Evolutionary conservation across 169 alveolate genomes (phyloP).

Genomic region (Besnoitia besnoiti): DNA sequence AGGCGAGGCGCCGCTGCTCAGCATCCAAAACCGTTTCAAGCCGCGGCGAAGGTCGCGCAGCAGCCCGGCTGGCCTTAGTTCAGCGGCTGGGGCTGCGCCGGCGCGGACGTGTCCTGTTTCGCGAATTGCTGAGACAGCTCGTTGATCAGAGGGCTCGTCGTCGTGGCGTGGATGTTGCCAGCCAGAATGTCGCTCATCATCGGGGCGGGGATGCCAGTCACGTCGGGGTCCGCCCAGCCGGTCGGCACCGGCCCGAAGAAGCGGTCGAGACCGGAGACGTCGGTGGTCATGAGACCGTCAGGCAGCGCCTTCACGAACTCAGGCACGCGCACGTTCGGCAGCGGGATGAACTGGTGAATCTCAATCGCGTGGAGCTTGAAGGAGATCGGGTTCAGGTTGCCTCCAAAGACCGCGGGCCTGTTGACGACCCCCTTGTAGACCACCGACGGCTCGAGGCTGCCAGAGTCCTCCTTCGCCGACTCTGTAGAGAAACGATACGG

Average conservation of each 20-base stretch:
- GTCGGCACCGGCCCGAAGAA: constrained; percentile 80
- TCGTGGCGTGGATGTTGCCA: constrained; percentile 76
- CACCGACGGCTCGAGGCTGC: constrained; percentile 74
- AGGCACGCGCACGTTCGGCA: constrained; percentile 81
- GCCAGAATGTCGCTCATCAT: constrained; percentile 84
- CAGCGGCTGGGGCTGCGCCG: too few species aligned
- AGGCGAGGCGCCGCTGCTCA: neutral
- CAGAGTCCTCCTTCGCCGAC: neutral
- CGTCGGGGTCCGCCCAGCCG: constrained; percentile 85
- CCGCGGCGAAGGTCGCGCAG: too few species aligned
- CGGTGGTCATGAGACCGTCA: constrained; percentile 69
- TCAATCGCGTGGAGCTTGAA: constrained; percentile 88
- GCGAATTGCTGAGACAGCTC: constrained; percentile 66
- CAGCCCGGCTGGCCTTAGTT: too few species aligned
- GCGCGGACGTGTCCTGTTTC: constrained; percentile 52
- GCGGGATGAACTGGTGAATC: constrained; percentile 86
- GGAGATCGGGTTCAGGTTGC: constrained; percentile 79
- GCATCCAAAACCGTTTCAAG: constrained; percentile 1
- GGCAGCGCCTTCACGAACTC: constrained; percentile 80
- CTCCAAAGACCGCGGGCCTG: constrained; percentile 79
- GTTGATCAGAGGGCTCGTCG: constrained; percentile 64
- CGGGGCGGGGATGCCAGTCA: constrained; percentile 88
- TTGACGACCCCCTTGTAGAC: constrained; percentile 77
- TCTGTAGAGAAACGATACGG: neutral
- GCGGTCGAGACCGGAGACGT: constrained; percentile 76